phyloP scores from a whole-genome alignment of 2,329 filamentous ascomycete species.

The Fusarium metavorans region DNA sequence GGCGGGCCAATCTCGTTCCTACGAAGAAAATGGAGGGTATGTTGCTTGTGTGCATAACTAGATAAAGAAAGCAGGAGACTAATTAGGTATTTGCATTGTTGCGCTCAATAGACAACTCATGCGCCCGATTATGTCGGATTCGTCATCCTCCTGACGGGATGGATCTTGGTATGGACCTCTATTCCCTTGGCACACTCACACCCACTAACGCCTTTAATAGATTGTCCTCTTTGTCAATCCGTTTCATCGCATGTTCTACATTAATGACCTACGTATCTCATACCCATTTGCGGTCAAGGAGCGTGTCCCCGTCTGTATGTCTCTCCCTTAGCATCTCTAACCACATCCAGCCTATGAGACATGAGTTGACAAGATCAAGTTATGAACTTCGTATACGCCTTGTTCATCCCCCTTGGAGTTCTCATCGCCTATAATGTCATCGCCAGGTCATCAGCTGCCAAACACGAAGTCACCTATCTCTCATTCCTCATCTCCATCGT shows the following conservation, averaged over 20 bases:
- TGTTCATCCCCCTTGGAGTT: conserved; percentile 75
- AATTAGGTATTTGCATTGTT: not conserved
- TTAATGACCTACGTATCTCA: conserved; percentile 85
- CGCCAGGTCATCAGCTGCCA: conserved; percentile 75
- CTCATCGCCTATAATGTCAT: conserved; percentile 75
- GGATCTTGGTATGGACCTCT: conserved; percentile 65
- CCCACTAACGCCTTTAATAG: conserved; percentile 33
- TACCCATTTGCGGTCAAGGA: conserved; percentile 89
- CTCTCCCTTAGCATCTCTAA: not conserved
- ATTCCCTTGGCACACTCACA: conserved; percentile 1
- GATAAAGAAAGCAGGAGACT: not conserved
- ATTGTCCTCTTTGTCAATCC: conserved; percentile 69
- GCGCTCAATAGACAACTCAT: conserved; percentile 74
- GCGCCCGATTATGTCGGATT: conserved; percentile 90
- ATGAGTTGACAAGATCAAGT: conserved; percentile 44
- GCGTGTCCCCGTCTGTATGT: conserved; percentile 81
- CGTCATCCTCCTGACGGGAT: conserved; percentile 74
- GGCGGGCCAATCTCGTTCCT: conserved; percentile 46
- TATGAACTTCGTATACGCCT: conserved; percentile 84
- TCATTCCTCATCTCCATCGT: conserved; percentile 82
- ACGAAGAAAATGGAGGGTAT: conserved; percentile 62
- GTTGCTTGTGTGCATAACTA: not conserved
- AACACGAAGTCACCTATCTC: conserved; percentile 86
- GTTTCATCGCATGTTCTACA: conserved; percentile 94
- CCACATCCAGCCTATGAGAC: not conserved